phyloP scores from a whole-genome alignment of 495 filamentous ascomycete genomes.

The Penicillium crystallinum region DNA sequence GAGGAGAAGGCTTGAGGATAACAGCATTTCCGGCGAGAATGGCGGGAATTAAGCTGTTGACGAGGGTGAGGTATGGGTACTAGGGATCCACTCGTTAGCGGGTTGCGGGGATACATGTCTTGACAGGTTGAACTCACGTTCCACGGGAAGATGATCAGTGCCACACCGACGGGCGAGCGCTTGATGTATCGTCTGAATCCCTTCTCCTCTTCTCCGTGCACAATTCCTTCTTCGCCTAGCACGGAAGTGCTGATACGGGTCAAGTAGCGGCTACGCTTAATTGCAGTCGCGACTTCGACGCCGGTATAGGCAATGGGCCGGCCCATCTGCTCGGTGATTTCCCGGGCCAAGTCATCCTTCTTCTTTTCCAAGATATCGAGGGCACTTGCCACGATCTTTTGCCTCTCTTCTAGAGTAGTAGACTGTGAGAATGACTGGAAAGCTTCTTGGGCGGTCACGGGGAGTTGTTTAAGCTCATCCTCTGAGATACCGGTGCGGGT shows the following conservation, averaged over 20 bases:
- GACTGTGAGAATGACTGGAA: conserved; percentile 67
- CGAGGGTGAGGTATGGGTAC: conserved; percentile 89
- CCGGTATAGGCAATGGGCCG: conserved; percentile 79
- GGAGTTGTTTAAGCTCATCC: conserved; percentile 60
- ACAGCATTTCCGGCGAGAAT: conserved; percentile 82
- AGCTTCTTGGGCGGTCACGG: conserved; percentile 60
- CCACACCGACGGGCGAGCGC: conserved; percentile 78
- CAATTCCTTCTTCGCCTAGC: conserved; percentile 45
- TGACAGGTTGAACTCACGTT: conserved; percentile 57
- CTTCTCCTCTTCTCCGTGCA: conserved; percentile 71
- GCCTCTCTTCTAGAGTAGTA: conserved; percentile 57
- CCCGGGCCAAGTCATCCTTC: conserved; percentile 74
- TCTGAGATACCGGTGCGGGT: conserved; percentile 65
- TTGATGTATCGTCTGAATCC: conserved; percentile 86
- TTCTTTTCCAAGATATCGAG: conserved; percentile 59
- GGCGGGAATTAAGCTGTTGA: conserved; percentile 87
- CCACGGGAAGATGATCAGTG: conserved; percentile 88
- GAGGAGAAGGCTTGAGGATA: conserved; percentile 88
- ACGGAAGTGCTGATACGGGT: conserved; percentile 71
- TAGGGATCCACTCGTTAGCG: conserved; percentile 25
- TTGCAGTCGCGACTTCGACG: conserved; percentile 76
- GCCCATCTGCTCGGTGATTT: conserved; percentile 92
- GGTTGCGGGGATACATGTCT: conserved; percentile 1
- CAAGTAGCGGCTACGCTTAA: conserved; percentile 74
- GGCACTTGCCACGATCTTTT: conserved; percentile 72